Evolutionary conservation across 2,329 filamentous ascomycete species (phyloP), one percentile per base, ranked within the genome.

Genomic region (Botryotinia convoluta): DNA sequence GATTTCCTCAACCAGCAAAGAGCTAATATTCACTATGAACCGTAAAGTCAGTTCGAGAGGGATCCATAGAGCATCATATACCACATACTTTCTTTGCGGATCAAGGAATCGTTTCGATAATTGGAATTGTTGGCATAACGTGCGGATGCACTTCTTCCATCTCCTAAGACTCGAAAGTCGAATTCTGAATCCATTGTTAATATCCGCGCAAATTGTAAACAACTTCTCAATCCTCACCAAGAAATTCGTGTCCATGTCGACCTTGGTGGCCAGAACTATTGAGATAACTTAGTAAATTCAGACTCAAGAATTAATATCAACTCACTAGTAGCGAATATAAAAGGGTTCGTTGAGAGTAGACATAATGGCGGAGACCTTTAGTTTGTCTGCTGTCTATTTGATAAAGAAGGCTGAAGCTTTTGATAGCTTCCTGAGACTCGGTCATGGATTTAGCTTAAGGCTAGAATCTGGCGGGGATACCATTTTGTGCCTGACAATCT

Each of bases 41-140:
- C 51, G 57, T 20, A 22, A 64, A 78, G 75, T 74, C 35, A 54
- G 69, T 37, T 70, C 64, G 29, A 16, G 61, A 12, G 20, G 29
- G 12, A 51, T 32, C 37, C 35, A 42, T 48, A 44, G 67, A 57
- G 48, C 61, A 14, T 44, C 65, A 72, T 45, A 73, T 39, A 65
- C 48, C 60, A 83, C 94, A 79, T 86, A 98, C 96, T 99, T 86
- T 99, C 96, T 95, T 99, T 99, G 77, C 96, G 92, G 81, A 99
- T 99, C 78, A 99, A 86, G 76, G 95, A 98, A 82, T 99, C 96
- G 84, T 99, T 99, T 81, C 96, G 91, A 85, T 99, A 99, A 85
- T 99, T 99, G 73, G 95, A 98, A 84, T 99, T 99, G 87, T 99
- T 99, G 77, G 96, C 96, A 84, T 99, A 99, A 84, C 96, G 91